These are phyloP conservation scores for Nematocida sp. DNA, from an alignment of 371 early-diverging fungal species.

Conservation along the genomic window DNA sequence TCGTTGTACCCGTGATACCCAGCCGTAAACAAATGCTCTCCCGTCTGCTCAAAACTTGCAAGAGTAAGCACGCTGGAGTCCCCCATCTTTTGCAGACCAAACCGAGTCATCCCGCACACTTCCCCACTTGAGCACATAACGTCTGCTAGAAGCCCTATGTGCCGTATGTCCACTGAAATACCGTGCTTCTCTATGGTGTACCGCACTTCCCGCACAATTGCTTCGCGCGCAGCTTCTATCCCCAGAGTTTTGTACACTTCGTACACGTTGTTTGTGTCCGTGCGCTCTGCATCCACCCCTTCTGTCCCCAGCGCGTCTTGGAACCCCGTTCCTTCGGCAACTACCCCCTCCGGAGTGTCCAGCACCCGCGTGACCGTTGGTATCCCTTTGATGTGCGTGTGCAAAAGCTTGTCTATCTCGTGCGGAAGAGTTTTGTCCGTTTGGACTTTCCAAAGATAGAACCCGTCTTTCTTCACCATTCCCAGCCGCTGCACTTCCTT, in stretches of 20 bases:
- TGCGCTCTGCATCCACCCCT: conserved; percentile 69
- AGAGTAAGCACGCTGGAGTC: conserved; percentile 89
- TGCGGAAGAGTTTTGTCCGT: conserved; percentile 20
- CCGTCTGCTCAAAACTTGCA: conserved; percentile 97
- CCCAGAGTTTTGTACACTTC: conserved; percentile 84
- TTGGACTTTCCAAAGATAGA: conserved; percentile 20
- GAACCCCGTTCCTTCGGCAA: conserved; percentile 87
- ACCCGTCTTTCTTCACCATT: background rate
- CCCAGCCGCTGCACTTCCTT: conserved; percentile 18
- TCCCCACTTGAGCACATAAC: conserved; percentile 97
- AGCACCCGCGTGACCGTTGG: conserved; percentile 4
- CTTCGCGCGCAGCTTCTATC: conserved; percentile 82
- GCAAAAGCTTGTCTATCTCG: conserved; percentile 49
- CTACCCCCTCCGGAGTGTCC: conserved; percentile 66
- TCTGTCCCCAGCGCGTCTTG: conserved; percentile 74
- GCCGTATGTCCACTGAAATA: conserved; percentile 90
- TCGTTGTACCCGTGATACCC: conserved; percentile 83
- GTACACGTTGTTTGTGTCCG: conserved; percentile 82
- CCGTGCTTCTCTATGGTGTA: conserved; percentile 79
- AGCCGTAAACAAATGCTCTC: conserved; percentile 95
- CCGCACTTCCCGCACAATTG: conserved; percentile 74
- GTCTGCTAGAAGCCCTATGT: conserved; percentile 91
- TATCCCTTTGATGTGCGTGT: conserved; percentile 33
- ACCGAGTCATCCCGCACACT: conserved; percentile 91
- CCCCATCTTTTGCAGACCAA: conserved; percentile 96